Base-by-base conservation (phyloP, 2,329 filamentous ascomycete species). In the Penicillium sp. region DNA sequence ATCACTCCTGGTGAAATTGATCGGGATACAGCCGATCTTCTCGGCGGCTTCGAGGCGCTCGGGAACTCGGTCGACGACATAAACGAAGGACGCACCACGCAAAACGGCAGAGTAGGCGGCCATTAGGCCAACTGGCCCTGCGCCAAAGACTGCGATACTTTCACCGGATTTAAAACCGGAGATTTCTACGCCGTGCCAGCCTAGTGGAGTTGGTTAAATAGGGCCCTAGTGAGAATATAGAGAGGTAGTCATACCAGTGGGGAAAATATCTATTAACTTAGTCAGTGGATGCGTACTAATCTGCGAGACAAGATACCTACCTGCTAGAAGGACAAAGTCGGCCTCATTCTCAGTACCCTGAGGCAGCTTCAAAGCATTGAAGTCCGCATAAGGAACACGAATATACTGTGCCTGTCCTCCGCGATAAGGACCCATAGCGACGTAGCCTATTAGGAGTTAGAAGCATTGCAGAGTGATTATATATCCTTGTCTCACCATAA, bases 371-470 rank as follows among this genome's bases (percentile, higher is more conserved):
- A 88, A 67, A 5, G 81, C 81, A 53, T 87, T 87, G 70, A 86
- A 86, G 62, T 87, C 85, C 1, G 84, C 85, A 51, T 82, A 87
- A 0, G 85, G 85, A 1, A 87, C 80, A 3, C 83, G 76, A 16
- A 87, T 70, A 51, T 83, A 87, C 63, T 87, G 82, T 2, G 84
- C 85, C 63, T 86, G 81, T 22, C 62, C 62, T 62, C 77, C 79
- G 48, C 78, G 74, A 53, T 79, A 79, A 1, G 75, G 75, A 1
- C 62, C 63, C 63, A 64, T 66, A 2, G 61, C 59, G n/a, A 86
- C 83, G 59, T 86, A 64, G 5, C 62, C 60, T 64, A 24, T 5
- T 9, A 4, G n/a, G 13, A 4, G 16, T 44, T 6, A 16, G 33
- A 24, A 6, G 8, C 5, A 2, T 5, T 9, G 25, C 3, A 27